These are phyloP conservation scores for Ophiosphaerella narmari DNA, from an alignment of 2,329 filamentous ascomycete genomes.

Conservation along the genomic window DNA sequence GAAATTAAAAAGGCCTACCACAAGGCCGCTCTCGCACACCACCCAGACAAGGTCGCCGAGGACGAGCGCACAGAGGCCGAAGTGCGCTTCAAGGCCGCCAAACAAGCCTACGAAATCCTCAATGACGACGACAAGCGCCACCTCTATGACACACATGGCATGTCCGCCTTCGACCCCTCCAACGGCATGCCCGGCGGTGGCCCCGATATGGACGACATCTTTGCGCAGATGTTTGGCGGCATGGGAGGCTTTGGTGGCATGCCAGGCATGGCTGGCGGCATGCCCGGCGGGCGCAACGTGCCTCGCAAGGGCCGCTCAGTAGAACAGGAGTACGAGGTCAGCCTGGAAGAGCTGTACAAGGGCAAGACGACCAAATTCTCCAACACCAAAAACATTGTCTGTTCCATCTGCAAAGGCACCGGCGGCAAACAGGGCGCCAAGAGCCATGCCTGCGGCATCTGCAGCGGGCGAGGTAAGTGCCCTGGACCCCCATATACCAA, in stretches of 20 bases:
- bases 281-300: conserved; percentile 54
- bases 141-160: conserved; percentile 91
- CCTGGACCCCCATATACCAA: too few species aligned
- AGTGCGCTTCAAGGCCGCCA: conserved; percentile 88
- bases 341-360: conserved; percentile 94
- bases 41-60: conserved; percentile 94
- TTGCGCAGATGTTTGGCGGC: conserved; percentile 83
- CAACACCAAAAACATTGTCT: conserved; percentile 92
- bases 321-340: conserved; percentile 88
- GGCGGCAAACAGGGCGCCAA: conserved; percentile 94
- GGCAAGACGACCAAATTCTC: conserved; percentile 98
- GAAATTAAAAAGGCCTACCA: conserved; percentile 96
- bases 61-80: conserved; percentile 84
- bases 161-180: conserved; percentile 88
- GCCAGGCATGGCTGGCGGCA: conserved; percentile 65
- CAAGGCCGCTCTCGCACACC: conserved; percentile 86
- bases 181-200: conserved; percentile 62
- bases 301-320: conserved; percentile 79
- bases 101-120: conserved; percentile 96
- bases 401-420: conserved; percentile 81
- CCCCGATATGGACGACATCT: conserved; percentile 87
- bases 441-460: conserved; percentile 78
- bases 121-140: conserved; percentile 92
- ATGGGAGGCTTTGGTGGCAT: conserved; percentile 50
- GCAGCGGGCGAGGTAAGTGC: conserved; percentile 71